These are phyloP conservation scores for Hirschioporus abietinus DNA, from an alignment of 768 basidiomycete species.

Conservation along the genomic window DNA sequence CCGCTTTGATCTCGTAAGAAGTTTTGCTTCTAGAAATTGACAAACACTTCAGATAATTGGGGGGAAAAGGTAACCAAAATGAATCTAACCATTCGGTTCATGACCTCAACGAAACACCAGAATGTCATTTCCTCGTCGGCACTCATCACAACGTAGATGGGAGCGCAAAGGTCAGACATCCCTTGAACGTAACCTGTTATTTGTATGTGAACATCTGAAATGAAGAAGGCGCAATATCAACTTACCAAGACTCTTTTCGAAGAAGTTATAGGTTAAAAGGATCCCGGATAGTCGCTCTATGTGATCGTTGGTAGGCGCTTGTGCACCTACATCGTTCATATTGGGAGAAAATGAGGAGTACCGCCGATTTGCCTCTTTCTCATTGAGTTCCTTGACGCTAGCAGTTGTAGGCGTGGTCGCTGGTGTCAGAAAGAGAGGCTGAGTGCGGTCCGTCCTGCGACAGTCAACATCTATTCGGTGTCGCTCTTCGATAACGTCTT, in stretches of 20 bases:
- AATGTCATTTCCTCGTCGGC: slow-evolving; percentile 89
- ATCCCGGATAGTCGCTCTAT: slow-evolving; percentile 84
- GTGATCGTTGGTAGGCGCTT: slow-evolving; percentile 86
- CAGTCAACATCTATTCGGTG: slow-evolving; percentile 97
- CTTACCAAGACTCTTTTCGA: slow-evolving; percentile 82
- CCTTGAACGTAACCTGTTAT: slow-evolving; percentile 92
- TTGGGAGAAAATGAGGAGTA: slow-evolving; percentile 75
- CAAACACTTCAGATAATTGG: background rate
- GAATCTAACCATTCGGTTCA: slow-evolving; percentile 84
- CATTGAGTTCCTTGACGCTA: slow-evolving; percentile 25
- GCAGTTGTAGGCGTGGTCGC: slow-evolving; percentile 21
- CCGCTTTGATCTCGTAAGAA: slow-evolving; percentile 96
- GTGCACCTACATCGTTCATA: slow-evolving; percentile 71
- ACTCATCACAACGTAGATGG: slow-evolving; percentile 87
- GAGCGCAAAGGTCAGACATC: slow-evolving; percentile 95
- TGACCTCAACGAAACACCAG: slow-evolving; percentile 94
- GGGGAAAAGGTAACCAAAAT: background rate
- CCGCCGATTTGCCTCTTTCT: slow-evolving; percentile 49
- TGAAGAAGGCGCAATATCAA: slow-evolving; percentile 4
- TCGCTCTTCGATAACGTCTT: slow-evolving; percentile 83
- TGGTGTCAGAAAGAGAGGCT: slow-evolving; percentile 69
- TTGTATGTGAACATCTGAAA: background rate
- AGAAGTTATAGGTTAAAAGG: slow-evolving; percentile 87
- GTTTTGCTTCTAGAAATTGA: slow-evolving; percentile 69
- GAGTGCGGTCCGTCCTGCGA: slow-evolving; percentile 91